phyloP scores from a whole-genome alignment of 257 asterid species.

The Plectranthus barbatus region DNA sequence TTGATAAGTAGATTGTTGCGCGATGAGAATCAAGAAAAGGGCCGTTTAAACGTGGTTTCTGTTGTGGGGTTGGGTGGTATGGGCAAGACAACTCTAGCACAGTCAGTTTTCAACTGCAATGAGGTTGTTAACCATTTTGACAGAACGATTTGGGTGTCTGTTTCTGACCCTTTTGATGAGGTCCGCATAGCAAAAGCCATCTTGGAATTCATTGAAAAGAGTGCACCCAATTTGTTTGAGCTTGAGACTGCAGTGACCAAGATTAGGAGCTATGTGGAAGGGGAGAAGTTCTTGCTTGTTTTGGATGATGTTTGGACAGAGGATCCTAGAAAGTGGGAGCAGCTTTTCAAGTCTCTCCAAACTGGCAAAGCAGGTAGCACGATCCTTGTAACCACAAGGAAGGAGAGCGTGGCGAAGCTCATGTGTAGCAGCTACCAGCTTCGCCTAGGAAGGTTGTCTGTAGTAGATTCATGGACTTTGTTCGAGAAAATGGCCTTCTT shows the following conservation, averaged over 20 bases:
- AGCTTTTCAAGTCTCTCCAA: slow-evolving; percentile 27
- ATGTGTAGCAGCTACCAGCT: slow-evolving; percentile 34
- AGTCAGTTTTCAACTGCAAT: slow-evolving; percentile 22
- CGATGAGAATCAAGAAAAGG: not conserved
- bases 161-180: slow-evolving; percentile 46
- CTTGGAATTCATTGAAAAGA: slow-evolving; percentile 32
- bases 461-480: slow-evolving; percentile 29
- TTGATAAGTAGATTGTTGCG: slow-evolving; percentile 14
- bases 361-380: slow-evolving; percentile 38
- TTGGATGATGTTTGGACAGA: slow-evolving; percentile 45
- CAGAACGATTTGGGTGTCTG: slow-evolving; percentile 40
- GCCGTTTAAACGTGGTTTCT: slow-evolving; percentile 22
- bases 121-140: slow-evolving; percentile 21
- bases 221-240: slow-evolving; percentile 27
- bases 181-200: slow-evolving; percentile 39
- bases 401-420: slow-evolving; percentile 28
- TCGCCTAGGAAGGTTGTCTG: slow-evolving; percentile 24
- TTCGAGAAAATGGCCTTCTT: slow-evolving; percentile 32
- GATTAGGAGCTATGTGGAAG: slow-evolving; percentile 20
- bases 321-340: slow-evolving; percentile 41
- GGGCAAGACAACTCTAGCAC: slow-evolving; percentile 47
- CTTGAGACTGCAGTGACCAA: slow-evolving; percentile 21
- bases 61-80: slow-evolving; percentile 40
- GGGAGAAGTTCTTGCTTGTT: slow-evolving; percentile 34
- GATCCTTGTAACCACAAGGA: slow-evolving; percentile 37